A percentile compares a stretch with the other conserved stretches of the same genome.
phyloP scores from a whole-genome alignment of 805 yeast genomes.

The Myxozyma neglecta region DNA sequence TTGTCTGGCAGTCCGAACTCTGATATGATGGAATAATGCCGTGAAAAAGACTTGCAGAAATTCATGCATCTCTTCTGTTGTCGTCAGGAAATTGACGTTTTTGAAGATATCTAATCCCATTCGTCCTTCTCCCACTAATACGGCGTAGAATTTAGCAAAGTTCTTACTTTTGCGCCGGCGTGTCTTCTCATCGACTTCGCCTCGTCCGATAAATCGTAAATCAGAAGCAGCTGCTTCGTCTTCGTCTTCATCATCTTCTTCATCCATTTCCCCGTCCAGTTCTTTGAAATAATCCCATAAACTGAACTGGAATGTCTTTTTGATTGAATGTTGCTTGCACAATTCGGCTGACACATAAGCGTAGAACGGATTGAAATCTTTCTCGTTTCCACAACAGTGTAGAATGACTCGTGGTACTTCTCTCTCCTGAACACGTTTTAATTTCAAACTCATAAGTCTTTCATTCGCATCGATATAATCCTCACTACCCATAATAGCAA shows the following conservation, averaged over 20 bases:
- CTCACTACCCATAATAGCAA: conserved; percentile 91
- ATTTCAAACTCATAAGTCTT: conserved; percentile 72
- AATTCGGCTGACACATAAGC: conserved; percentile 74
- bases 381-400: conserved; percentile 84
- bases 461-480: conserved; percentile 87
- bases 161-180: conserved; percentile 63
- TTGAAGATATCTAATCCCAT: conserved; percentile 67
- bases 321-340: conserved; percentile 61
- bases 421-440: conserved; percentile 76
- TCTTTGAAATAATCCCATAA: conserved; percentile 84
- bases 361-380: conserved; percentile 85
- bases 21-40: conserved; percentile 20
- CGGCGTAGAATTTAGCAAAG: conserved; percentile 79
- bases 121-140: conserved; percentile 67
- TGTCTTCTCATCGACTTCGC: conserved; percentile 47
- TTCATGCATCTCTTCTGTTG: conserved; percentile 17
- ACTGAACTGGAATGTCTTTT: conserved; percentile 83
- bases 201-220: conserved; percentile 36
- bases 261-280: conserved; percentile 57
- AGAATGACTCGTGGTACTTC: conserved; percentile 84
- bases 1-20: conserved; percentile 27
- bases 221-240: conserved; percentile 35
- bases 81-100: conserved; percentile 31
- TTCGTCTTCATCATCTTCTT: conserved; percentile 38
- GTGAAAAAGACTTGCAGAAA: conserved; percentile 19